Conservation (phyloP, 768 basidiomycete species). For the Mycena filopes region DNA sequence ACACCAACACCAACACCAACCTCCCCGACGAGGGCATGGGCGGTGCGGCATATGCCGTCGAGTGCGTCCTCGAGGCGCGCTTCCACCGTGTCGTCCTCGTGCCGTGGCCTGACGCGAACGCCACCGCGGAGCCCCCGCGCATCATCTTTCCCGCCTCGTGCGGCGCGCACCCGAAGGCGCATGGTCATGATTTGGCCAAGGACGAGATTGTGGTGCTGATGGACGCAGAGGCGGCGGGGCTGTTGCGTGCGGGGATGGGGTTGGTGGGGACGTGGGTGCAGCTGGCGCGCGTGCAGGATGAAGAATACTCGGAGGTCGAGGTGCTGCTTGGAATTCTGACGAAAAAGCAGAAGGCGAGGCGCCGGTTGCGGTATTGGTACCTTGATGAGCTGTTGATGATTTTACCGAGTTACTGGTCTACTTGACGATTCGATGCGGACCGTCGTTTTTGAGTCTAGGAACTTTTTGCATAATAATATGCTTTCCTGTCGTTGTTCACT, state of each 20-base stretch:
- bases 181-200: conserved; percentile 21
- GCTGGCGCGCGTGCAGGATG: conserved; percentile 35
- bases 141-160: conserved; percentile 51
- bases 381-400: conserved; percentile 9
- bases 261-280: conserved; percentile 50
- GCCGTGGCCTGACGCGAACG: conserved; percentile 55
- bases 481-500: no score
- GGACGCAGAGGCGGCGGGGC: conserved; percentile 24
- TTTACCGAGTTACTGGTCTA: conserved; percentile 29
- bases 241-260: conserved; percentile 43
- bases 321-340: neutral
- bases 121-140: conserved; percentile 42
- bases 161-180: conserved; percentile 36
- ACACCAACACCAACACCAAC: no score
- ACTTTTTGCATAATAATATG: no score
- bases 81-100: conserved; percentile 40
- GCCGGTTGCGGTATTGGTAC: conserved; percentile 24
- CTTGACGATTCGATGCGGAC: neutral
- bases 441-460: no score
- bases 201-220: conserved; percentile 44
- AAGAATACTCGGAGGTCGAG: neutral
- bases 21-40: conserved; percentile 1
- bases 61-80: conserved; percentile 44
- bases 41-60: conserved; percentile 43
- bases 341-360: neutral